A percentile compares a stretch with the other conserved stretches of the same genome.
phyloP scores from a whole-genome alignment of 1,284 basidiomycete species.

The Fomitopsis pinicola region DNA sequence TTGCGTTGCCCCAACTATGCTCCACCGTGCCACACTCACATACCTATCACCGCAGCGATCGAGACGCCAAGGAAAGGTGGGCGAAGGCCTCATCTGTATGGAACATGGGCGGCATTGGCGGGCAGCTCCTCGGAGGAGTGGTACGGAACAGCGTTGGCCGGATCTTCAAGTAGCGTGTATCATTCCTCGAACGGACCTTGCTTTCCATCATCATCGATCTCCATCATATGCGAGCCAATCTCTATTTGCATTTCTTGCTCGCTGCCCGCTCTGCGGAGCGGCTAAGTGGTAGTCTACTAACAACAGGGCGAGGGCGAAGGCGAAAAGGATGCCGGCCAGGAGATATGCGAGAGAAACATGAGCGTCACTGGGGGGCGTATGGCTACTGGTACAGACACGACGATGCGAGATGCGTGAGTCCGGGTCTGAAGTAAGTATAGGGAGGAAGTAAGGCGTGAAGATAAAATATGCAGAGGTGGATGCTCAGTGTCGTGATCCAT shows the following conservation, averaged over 20 bases:
- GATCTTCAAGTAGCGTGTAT: slow-evolving; percentile 42
- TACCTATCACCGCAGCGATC: slow-evolving; percentile 51
- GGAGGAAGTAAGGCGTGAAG: background rate
- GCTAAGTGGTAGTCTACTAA: slow-evolving; percentile 10
- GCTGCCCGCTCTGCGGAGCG: slow-evolving; percentile 27
- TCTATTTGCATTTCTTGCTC: slow-evolving; percentile 14
- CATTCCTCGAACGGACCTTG: slow-evolving; percentile 1
- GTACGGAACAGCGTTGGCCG: slow-evolving; percentile 80
- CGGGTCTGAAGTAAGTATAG: slow-evolving; percentile 8
- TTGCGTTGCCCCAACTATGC: slow-evolving; percentile 10
- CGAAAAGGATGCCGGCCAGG: slow-evolving; percentile 6
- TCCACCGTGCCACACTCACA: background rate
- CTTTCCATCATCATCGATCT: background rate
- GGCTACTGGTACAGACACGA: slow-evolving; percentile 14
- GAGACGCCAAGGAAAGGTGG: slow-evolving; percentile 85
- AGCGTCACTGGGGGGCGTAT: slow-evolving; percentile 11
- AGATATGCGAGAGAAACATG: slow-evolving; percentile 10
- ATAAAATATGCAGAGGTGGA: slow-evolving; percentile 7
- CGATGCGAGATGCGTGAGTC: slow-evolving; percentile 12
- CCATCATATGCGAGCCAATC: background rate
- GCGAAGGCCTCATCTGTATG: slow-evolving; percentile 65
- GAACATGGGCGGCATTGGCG: slow-evolving; percentile 71
- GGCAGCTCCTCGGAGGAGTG: slow-evolving; percentile 73
- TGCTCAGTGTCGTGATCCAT: slow-evolving; percentile 9
- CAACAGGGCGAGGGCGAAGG: slow-evolving; percentile 16